Evolutionary conservation across 176 grass and related monocot genomes (phyloP).

Genomic region (Avena insularis): DNA sequence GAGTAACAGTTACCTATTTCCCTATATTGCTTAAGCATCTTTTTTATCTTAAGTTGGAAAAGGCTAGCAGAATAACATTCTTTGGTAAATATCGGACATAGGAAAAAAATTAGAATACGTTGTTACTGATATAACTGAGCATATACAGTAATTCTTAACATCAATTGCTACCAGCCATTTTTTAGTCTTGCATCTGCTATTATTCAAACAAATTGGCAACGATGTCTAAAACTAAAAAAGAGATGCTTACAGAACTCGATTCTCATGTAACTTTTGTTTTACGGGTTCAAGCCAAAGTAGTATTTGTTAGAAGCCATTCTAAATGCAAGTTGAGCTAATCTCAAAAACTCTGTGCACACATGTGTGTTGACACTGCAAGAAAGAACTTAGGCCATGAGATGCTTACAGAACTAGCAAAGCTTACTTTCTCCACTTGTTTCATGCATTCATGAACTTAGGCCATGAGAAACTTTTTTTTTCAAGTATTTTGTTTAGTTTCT

Average conservation of each 20-base stretch:
- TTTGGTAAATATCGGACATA: neutral
- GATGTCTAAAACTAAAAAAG: neutral
- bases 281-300: neutral
- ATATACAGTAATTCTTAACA: neutral
- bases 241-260: no score
- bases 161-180: neutral
- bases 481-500: slow-evolving; percentile 9
- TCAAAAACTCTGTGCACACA: neutral
- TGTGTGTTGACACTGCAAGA: neutral
- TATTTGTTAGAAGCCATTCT: neutral
- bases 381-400: no score
- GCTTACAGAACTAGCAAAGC: neutral
- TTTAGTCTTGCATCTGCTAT: neutral
- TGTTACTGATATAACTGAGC: neutral
- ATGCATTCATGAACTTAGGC: neutral
- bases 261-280: neutral
- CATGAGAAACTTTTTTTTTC: slow-evolving; percentile 4
- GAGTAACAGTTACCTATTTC: neutral
- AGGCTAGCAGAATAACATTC: neutral
- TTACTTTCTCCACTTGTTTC: neutral
- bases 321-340: neutral
- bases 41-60: slow-evolving; percentile 3
- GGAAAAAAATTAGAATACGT: neutral
- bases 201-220: neutral
- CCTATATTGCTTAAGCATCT: neutral